Evolutionary conservation across 2,329 filamentous ascomycete species (phyloP).

Genomic region (Alternaria brassicicola): DNA sequence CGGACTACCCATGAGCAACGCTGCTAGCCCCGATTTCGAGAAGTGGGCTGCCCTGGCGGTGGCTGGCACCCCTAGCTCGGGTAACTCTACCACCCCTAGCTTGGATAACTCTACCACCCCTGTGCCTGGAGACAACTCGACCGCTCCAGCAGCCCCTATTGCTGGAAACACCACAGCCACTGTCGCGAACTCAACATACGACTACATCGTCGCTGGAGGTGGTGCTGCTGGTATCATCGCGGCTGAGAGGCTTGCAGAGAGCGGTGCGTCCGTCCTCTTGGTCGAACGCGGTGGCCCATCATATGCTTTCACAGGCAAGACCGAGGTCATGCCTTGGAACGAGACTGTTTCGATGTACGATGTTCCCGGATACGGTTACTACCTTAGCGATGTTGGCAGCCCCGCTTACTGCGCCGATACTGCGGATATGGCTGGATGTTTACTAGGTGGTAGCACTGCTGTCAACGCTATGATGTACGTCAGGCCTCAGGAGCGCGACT

Average conservation of each 20-base stretch:
- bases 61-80: conserved; percentile 18
- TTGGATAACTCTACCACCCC: conserved; percentile 37
- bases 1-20: conserved; percentile 36
- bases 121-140: conserved; percentile 32
- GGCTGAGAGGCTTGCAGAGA: conserved; percentile 65
- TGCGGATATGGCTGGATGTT: conserved; percentile 73
- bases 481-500: conserved; percentile 58
- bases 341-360: conserved; percentile 46
- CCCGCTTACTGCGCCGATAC: conserved; percentile 63
- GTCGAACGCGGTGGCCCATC: conserved; percentile 52
- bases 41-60: conserved; percentile 46
- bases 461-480: conserved; percentile 59
- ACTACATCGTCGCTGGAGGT: conserved; percentile 68
- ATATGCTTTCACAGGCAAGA: conserved; percentile 37
- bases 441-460: conserved; percentile 69
- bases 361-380: conserved; percentile 46
- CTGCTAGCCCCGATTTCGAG: conserved; percentile 40
- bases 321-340: conserved; percentile 42
- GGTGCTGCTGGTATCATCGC: conserved; percentile 66
- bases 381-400: conserved; percentile 37
- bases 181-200: conserved; percentile 54
- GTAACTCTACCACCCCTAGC: conserved; percentile 37
- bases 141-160: conserved; percentile 18
- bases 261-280: conserved; percentile 68
- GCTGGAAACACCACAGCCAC: conserved; percentile 43